These are phyloP conservation scores for Picocystis sp. DNA, from an alignment of 163 green algal genomes.

Conservation along the genomic window DNA sequence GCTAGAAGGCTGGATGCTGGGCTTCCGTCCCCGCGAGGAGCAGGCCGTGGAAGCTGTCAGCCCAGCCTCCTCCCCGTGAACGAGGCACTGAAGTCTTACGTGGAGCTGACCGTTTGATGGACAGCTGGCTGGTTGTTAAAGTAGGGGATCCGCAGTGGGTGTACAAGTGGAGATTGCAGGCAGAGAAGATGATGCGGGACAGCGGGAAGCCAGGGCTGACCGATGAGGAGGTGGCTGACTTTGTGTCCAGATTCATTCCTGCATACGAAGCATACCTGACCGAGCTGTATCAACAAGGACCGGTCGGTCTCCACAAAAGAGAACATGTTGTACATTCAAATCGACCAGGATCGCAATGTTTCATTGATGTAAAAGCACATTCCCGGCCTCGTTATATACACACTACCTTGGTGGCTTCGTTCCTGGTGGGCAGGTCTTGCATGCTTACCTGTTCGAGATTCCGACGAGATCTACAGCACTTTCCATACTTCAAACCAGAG, in stretches of 20 bases:
- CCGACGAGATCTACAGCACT: constrained; percentile 31
- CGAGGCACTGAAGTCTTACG: constrained; percentile 44
- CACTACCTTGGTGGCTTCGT: no score
- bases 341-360: no score
- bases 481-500: constrained; percentile 40
- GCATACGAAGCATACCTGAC: constrained; percentile 58
- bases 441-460: no score
- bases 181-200: constrained; percentile 63
- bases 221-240: constrained; percentile 72
- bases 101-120: constrained; percentile 51
- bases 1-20: constrained; percentile 97
- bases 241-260: constrained; percentile 87
- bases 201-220: constrained; percentile 71
- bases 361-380: no score
- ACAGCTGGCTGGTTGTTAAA: constrained; percentile 86
- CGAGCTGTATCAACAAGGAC: no score
- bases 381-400: no score
- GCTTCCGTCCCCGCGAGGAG: constrained; percentile 50
- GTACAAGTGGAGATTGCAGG: constrained; percentile 70
- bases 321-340: no score
- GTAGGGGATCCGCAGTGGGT: constrained; percentile 68
- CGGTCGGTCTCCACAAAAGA: no score
- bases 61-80: constrained; percentile 54
- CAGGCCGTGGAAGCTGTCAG: constrained; percentile 22
- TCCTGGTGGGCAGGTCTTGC: no score